A percentile compares a stretch with the other conserved stretches of the same genome.
Conservation (phyloP, 371 early-diverging fungal species). For the Saksenaea oblongispora region DNA sequence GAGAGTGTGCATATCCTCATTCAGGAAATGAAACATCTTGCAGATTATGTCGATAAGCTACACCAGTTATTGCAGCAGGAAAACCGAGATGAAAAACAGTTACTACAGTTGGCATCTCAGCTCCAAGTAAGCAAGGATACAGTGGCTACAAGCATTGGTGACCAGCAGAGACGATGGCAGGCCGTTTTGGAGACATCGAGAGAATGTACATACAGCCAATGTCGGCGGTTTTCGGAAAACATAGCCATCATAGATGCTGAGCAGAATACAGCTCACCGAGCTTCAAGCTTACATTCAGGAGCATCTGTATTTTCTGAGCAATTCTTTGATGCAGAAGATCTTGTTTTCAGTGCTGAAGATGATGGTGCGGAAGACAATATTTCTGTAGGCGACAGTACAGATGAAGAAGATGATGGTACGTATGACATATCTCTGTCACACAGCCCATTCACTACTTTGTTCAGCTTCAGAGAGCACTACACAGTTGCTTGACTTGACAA, state of each 20-base stretch:
- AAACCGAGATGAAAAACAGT: neutral
- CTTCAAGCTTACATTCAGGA: neutral
- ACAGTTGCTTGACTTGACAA: neutral
- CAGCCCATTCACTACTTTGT: neutral
- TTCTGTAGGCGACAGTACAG: neutral
- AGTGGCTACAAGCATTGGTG: neutral
- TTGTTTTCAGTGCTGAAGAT: constrained; percentile 31
- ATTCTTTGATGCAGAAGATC: constrained; percentile 70
- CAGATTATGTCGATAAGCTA: neutral
- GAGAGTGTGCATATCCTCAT: neutral
- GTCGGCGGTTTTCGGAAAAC: neutral
- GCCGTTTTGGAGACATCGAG: neutral
- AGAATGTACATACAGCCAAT: neutral
- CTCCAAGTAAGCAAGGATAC: neutral
- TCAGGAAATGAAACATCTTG: neutral
- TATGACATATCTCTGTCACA: neutral
- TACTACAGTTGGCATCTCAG: neutral
- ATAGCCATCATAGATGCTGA: neutral
- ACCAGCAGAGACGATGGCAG: neutral
- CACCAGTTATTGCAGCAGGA: neutral
- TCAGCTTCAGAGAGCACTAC: neutral
- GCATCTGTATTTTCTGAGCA: constrained; percentile 29
- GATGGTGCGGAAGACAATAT: constrained; percentile 29
- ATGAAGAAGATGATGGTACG: constrained; percentile 23
- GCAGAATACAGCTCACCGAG: neutral